Conservation (phyloP, 345 rosid species). For the Microcos paniculata region DNA sequence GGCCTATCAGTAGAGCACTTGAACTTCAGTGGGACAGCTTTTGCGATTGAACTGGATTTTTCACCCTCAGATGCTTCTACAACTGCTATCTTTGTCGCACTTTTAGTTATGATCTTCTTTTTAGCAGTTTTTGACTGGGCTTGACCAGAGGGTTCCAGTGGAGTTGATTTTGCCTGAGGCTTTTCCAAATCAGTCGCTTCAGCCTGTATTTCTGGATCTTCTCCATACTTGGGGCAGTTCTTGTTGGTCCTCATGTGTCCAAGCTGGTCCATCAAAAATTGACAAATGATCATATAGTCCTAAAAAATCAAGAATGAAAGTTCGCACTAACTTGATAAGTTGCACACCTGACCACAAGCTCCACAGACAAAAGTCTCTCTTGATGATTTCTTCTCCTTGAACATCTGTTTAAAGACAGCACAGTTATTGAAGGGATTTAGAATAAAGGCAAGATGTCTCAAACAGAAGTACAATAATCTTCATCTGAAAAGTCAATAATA, state of each 20-base stretch:
- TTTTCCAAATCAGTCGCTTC: constrained; percentile 60
- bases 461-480: constrained; percentile 10
- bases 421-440: constrained; percentile 1
- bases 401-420: constrained; percentile 39
- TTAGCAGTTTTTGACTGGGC: constrained; percentile 52
- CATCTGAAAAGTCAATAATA: background rate
- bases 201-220: constrained; percentile 63
- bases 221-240: constrained; percentile 89
- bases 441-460: constrained; percentile 1
- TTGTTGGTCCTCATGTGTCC: constrained; percentile 99
- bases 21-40: constrained; percentile 70
- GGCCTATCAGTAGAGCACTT: constrained; percentile 57
- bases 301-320: background rate
- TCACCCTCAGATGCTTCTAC: constrained; percentile 62
- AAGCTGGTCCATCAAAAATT: constrained; percentile 51
- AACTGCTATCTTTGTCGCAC: constrained; percentile 39
- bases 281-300: constrained; percentile 8
- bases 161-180: constrained; percentile 46
- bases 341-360: constrained; percentile 90
- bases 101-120: constrained; percentile 57
- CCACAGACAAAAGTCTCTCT: constrained; percentile 94
- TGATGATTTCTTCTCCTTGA: constrained; percentile 94
- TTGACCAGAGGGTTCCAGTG: constrained; percentile 54
- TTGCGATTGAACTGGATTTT: constrained; percentile 46
- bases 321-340: constrained; percentile 4